phyloP scores from a whole-genome alignment of 331 rosid species.

The Quercus tomentella region DNA sequence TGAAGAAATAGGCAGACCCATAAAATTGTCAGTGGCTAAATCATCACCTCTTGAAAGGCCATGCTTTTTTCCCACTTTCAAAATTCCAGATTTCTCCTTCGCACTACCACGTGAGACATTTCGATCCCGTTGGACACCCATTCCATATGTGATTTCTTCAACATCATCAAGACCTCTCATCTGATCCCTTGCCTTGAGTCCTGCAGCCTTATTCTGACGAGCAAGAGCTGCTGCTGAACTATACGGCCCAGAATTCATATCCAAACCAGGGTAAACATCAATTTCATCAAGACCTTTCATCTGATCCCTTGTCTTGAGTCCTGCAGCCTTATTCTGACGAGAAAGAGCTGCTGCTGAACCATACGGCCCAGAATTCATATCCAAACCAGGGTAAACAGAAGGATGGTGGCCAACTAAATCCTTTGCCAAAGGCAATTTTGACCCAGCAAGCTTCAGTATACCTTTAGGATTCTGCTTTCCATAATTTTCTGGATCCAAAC shows the following conservation, averaged over 20 bases:
- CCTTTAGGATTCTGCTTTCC: constrained; percentile 76
- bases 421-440: constrained; percentile 46
- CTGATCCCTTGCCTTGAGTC: constrained; percentile 54
- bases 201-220: constrained; percentile 42
- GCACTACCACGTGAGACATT: constrained; percentile 25
- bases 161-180: constrained; percentile 41
- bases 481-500: constrained; percentile 42
- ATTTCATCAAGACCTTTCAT: too few species aligned
- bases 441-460: constrained; percentile 61
- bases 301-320: neutral
- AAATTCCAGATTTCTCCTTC: constrained; percentile 52
- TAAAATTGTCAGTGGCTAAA: constrained; percentile 38
- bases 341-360: constrained; percentile 50
- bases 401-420: constrained; percentile 37
- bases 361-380: constrained; percentile 50
- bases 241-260: constrained; percentile 48
- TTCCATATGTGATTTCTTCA: constrained; percentile 56
- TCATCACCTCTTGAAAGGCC: constrained; percentile 50
- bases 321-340: constrained; percentile 42
- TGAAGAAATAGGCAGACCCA: constrained; percentile 53
- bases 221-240: constrained; percentile 50
- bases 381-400: constrained; percentile 47
- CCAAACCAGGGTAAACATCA: constrained; percentile 39
- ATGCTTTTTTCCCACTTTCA: constrained; percentile 63
- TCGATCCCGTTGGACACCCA: constrained; percentile 43